Conservation (phyloP, 2,329 filamentous ascomycete species). For the Paracoccidioides brasiliensis region DNA sequence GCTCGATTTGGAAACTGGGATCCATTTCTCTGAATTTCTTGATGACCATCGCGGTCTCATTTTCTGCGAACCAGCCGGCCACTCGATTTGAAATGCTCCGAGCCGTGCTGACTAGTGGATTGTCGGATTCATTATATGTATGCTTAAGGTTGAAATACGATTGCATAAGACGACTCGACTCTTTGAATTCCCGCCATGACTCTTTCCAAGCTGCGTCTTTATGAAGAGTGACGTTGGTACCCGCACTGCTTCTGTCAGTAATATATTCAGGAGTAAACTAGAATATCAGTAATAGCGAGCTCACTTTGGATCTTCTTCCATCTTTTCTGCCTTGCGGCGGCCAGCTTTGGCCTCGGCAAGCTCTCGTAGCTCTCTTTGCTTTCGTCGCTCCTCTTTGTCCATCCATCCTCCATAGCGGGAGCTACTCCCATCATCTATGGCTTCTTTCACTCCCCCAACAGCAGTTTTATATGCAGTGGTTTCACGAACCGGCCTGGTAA, state of each 20-base stretch:
- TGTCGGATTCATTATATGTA: slow-evolving; percentile 91
- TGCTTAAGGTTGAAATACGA: slow-evolving; percentile 74
- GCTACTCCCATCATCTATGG: slow-evolving; percentile 93
- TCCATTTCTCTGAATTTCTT: slow-evolving; percentile 97
- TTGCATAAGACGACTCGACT: slow-evolving; percentile 78
- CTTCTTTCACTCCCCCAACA: slow-evolving; percentile 64
- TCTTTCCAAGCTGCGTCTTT: slow-evolving; percentile 98
- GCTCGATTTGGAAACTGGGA: slow-evolving; percentile 84
- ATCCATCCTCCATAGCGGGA: slow-evolving; percentile 93
- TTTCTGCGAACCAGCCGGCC: slow-evolving; percentile 94
- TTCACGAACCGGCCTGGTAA: slow-evolving; percentile 84
- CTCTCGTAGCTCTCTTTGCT: slow-evolving; percentile 61
- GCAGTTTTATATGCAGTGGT: slow-evolving; percentile 78
- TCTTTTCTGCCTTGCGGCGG: slow-evolving; percentile 43
- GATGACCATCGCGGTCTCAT: slow-evolving; percentile 93
- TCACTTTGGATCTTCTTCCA: slow-evolving; percentile 80
- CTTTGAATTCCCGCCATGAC: slow-evolving; percentile 92
- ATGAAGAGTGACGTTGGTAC: slow-evolving; percentile 86
- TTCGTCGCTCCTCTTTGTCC: slow-evolving; percentile 86
- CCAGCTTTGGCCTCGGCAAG: slow-evolving; percentile 44
- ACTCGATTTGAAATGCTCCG: slow-evolving; percentile 88
- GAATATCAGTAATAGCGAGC: slow-evolving; percentile 24
- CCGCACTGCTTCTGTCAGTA: slow-evolving; percentile 51
- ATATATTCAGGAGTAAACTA: slow-evolving; percentile 6
- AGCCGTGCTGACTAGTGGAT: slow-evolving; percentile 83